A percentile compares a stretch with the other conserved stretches of the same genome.
Evolutionary conservation across 441 rosid genomes (phyloP).

Genomic region (Adansonia grandidieri): DNA sequence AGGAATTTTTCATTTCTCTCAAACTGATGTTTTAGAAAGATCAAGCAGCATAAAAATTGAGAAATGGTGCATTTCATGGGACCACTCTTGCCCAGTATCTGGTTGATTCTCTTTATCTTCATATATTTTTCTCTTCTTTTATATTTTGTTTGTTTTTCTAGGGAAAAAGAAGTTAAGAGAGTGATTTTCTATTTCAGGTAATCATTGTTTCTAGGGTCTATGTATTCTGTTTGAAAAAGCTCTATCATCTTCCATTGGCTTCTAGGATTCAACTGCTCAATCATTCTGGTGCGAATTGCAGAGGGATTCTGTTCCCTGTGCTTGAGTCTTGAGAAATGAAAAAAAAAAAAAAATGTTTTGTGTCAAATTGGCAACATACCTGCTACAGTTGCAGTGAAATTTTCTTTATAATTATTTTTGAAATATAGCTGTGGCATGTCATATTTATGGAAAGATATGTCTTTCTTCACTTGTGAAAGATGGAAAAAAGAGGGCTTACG

Average conservation of each 20-base stretch:
- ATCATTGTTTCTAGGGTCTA: neutral
- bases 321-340: no score
- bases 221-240: neutral
- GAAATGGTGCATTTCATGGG: neutral
- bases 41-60: neutral
- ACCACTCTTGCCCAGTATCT: neutral
- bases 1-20: neutral
- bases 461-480: neutral
- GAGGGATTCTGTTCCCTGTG: no score
- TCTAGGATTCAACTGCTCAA: slow-evolving; percentile 16
- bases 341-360: neutral
- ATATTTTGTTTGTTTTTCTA: slow-evolving; percentile 8
- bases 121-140: slow-evolving; percentile 5
- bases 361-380: neutral
- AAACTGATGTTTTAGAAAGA: slow-evolving; percentile 6
- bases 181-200: neutral
- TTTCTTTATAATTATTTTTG: neutral
- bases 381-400: neutral
- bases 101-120: neutral
- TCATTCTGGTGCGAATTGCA: neutral
- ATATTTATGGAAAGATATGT: neutral
- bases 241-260: neutral
- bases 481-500: neutral
- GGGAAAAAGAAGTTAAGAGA: slow-evolving; percentile 3
- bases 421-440: slow-evolving; percentile 8